Evolutionary conservation across 2,329 filamentous ascomycete genomes (phyloP), one percentile per base, ranked within the genome.

Genomic region (Nigrospora oryzae): DNA sequence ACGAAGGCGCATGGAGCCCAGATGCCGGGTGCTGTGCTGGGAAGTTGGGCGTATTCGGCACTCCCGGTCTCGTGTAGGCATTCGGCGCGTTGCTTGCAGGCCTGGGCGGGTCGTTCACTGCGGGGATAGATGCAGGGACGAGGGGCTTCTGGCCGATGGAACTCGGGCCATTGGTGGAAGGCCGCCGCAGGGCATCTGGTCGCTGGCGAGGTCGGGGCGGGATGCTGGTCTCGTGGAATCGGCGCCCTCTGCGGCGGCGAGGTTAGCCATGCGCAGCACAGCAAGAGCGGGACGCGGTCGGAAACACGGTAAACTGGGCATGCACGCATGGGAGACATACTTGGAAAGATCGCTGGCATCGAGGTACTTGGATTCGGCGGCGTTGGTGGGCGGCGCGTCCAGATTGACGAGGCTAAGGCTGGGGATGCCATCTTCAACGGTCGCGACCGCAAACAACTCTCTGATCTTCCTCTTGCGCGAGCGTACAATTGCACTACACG

Each of bases 401-500:
- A 68, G 65, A 53, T 75, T 73, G 57, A 70, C 69, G 61, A 78
- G 71, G 63, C 72, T 70, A 65, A 73, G 68, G 61, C 77, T 74
- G 57, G 79, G 77, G 57, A 82, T 71, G 63, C 71, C 69, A 65
- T 80, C 73, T 60, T 74, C 68, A 65, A 83, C 80, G 65, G 84
- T 85, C 73, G 86, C 83, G 75, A 86, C 79, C 57, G 78, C 76
- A 73, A 86, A 95, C 58, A 95, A 78, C 71, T 93, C 86, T 65
- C 84, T 84, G 64, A 95, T 77, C 75, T 94, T 94, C 67, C 88
- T 83, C 79, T 94, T 93, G 68, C 87, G 85, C 75, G 86, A 88
- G 68, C 76, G 77, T 74, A 86, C 79, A 77, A 84, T 83, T 77
- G 77, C 74, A 69, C 81, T 85, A 62, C 48, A 54, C 50, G 50